phyloP scores from a whole-genome alignment of 1,139 yeast species.

The Groenewaldozyma sp. region DNA sequence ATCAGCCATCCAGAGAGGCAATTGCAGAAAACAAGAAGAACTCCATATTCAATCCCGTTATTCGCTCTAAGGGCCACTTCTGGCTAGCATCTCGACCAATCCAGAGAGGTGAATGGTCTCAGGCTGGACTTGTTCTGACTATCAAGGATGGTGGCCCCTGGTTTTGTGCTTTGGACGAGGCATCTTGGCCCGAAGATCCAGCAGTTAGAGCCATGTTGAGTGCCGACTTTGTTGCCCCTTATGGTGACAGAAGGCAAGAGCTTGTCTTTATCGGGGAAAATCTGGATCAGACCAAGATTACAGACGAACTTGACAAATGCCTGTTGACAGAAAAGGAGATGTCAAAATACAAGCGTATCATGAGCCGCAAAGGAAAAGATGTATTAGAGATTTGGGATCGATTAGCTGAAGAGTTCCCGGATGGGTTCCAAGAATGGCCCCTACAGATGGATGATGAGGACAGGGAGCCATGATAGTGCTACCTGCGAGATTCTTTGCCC shows the following conservation, averaged over 20 bases:
- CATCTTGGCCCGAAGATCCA: constrained; percentile 29
- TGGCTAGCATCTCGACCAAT: constrained; percentile 40
- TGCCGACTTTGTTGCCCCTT: constrained; percentile 33
- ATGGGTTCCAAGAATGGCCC: constrained; percentile 3
- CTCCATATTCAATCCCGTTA: constrained; percentile 33
- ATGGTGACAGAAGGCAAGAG: constrained; percentile 40
- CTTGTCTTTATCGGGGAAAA: constrained; percentile 38
- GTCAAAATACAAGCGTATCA: constrained; percentile 24
- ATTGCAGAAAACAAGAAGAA: constrained; percentile 29
- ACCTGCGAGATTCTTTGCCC: too few species aligned
- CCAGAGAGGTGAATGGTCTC: constrained; percentile 39
- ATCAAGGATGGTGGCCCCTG: constrained; percentile 39
- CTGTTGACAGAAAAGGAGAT: constrained; percentile 34
- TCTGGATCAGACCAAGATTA: constrained; percentile 25
- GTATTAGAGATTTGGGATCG: constrained; percentile 1
- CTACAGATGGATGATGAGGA: neutral
- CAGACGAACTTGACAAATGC: constrained; percentile 30
- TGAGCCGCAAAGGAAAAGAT: constrained; percentile 19
- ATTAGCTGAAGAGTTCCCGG: neutral
- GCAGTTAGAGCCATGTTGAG: constrained; percentile 29
- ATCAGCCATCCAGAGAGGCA: constrained; percentile 7
- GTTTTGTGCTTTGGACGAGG: constrained; percentile 36
- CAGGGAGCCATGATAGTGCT: too few species aligned
- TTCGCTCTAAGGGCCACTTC: constrained; percentile 39
- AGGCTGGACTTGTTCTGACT: constrained; percentile 39